These are phyloP conservation scores for Leccinum disarticulatum DNA, from an alignment of 768 basidiomycete genomes.

Conservation along the genomic window DNA sequence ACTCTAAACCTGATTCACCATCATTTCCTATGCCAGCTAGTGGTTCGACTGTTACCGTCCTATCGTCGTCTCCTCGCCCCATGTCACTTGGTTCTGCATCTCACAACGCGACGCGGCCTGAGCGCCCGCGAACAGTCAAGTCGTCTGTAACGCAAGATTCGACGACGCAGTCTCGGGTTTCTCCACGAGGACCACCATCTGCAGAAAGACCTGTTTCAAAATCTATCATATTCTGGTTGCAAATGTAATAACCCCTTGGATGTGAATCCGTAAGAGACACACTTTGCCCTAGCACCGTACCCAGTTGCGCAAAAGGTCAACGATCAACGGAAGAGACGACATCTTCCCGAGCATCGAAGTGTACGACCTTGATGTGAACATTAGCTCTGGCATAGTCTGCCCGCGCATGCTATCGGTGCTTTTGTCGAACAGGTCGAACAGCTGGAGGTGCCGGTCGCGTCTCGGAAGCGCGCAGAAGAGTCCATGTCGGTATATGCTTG, in stretches of 20 bases:
- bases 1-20: slow-evolving; percentile 23
- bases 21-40: slow-evolving; percentile 14
- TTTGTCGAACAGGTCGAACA: too few species aligned
- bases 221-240: slow-evolving; percentile 11
- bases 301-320: too few species aligned
- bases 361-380: too few species aligned
- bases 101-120: slow-evolving; percentile 12
- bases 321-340: too few species aligned
- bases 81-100: slow-evolving; percentile 19
- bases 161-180: too few species aligned
- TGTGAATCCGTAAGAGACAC: not conserved
- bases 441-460: too few species aligned
- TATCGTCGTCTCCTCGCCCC: slow-evolving; percentile 7
- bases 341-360: too few species aligned
- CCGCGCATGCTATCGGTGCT: too few species aligned
- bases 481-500: too few species aligned
- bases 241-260: not conserved
- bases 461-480: too few species aligned
- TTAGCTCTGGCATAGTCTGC: too few species aligned
- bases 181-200: not conserved
- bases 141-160: slow-evolving; percentile 16
- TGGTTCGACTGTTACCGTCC: not conserved
- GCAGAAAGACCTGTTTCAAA: slow-evolving; percentile 27
- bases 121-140: slow-evolving; percentile 26
- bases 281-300: not conserved